Base-by-base conservation (phyloP, 2,329 filamentous ascomycete species). In the Pseudocercospora eumusae region DNA sequence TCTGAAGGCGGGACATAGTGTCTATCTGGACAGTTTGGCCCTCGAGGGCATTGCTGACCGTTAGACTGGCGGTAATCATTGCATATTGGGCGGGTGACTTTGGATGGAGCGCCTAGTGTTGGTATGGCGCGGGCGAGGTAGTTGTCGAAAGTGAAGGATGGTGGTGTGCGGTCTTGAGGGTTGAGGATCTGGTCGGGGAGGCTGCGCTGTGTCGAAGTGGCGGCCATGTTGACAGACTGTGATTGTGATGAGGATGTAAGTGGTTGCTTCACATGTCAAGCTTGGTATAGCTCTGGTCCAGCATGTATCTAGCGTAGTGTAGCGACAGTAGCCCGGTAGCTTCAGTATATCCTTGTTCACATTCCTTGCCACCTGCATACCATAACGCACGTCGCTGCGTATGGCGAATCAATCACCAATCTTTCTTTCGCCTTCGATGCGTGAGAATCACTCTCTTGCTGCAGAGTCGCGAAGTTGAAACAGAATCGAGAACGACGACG, bases 41-140 rank as follows among this genome's bases (percentile, higher is more conserved):
- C 93, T 65, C 93, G 84, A 0, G 93, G 92, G 74, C 95, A 98
- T 78, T 92, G 88, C 63, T 90, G 84, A 59, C 67, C 67, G 78
- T 93, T 89, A 45, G 92, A 92, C 64, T 91, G 85, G 64, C 90
- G 83, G 80, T 92, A 97, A 63, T 92, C 88, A 74, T 90, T 91
- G 82, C 95, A 98, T 74, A 90, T 82, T 47, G 93, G 91, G 0
- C 79, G 76, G 52, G 67, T 62, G 62, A 71, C 66, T 65, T 76
- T 76, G 45, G 70, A 72, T 10, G 74, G 74, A 7, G 63, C 68
- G 63, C 73, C 73, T 58, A 75, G 70, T 44, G 70, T 66, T 27
- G 73, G 70, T 56, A 74, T 61, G 25, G 65, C 40, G 50, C 57
- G 64, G 56, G 69, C 61, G 63, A 76, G 74, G 67, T 70, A 73